Evolutionary conservation across 345 rosid genomes (phyloP).

Genomic region (Ceriops tagal): DNA sequence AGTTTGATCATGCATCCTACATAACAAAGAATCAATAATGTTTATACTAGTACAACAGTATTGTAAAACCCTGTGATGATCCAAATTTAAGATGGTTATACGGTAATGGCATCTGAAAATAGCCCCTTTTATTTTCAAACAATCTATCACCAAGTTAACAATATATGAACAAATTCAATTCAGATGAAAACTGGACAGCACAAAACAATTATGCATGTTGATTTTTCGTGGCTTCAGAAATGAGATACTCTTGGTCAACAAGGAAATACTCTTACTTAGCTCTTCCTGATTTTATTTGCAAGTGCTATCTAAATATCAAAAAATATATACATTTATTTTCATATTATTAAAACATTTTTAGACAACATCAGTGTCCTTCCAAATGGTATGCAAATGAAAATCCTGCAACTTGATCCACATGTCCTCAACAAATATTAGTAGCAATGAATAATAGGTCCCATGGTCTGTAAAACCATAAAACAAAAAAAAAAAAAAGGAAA

Average conservation of each 20-base stretch:
- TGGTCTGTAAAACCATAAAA: not conserved
- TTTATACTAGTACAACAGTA: too few species aligned
- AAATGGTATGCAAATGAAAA: not conserved
- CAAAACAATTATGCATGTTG: too few species aligned
- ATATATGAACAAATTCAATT: too few species aligned
- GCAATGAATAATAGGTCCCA: not conserved
- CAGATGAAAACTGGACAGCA: not conserved
- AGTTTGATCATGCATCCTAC: not conserved
- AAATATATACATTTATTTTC: not conserved
- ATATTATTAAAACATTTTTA: slow-evolving; percentile 13
- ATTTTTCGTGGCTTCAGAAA: slow-evolving; percentile 2
- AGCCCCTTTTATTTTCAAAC: slow-evolving; percentile 1
- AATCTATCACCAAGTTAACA: not conserved
- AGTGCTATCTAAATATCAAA: not conserved
- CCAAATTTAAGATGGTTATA: not conserved
- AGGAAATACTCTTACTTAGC: not conserved
- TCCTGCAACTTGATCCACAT: slow-evolving; percentile 8
- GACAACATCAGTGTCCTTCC: not conserved
- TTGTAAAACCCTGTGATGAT: too few species aligned
- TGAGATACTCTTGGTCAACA: not conserved
- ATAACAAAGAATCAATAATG: not conserved
- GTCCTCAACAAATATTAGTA: not conserved
- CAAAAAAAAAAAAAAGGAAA: not conserved
- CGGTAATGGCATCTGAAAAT: not conserved
- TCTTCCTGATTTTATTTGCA: not conserved